These are phyloP conservation scores for Coniochaeta sp. DNA, from an alignment of 2,329 filamentous ascomycete species.

Conservation along the genomic window DNA sequence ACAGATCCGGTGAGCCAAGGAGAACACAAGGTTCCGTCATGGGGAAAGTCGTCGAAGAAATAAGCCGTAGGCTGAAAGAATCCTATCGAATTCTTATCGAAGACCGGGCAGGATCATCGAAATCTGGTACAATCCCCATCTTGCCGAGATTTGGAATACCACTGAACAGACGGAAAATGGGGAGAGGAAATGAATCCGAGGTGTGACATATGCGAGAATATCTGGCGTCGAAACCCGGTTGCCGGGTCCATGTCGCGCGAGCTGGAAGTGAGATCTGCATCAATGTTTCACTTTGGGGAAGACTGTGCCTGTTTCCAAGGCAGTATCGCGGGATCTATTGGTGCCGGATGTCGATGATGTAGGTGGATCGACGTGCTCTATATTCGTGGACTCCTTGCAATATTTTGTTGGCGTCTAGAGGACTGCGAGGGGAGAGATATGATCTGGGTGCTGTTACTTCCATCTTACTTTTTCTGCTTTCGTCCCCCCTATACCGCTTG, in stretches of 20 bases:
- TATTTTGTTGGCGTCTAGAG: not conserved
- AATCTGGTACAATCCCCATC: not conserved
- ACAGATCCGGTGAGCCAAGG: not conserved
- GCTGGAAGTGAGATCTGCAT: not conserved
- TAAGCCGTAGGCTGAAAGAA: not conserved
- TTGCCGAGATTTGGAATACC: not conserved
- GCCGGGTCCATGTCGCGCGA: not conserved
- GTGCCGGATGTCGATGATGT: not conserved
- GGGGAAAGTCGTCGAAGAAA: not conserved
- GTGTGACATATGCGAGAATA: not conserved
- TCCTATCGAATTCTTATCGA: not conserved
- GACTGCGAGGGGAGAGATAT: not conserved
- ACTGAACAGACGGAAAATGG: not conserved
- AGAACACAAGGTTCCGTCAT: not conserved
- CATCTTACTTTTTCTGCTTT: not conserved
- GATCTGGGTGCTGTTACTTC: not conserved
- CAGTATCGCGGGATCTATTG: not conserved
- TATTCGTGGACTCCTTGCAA: not conserved
- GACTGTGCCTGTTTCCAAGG: not conserved
- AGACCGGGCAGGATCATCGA: not conserved
- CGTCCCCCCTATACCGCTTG: not conserved
- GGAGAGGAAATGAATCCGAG: not conserved
- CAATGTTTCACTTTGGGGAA: not conserved
- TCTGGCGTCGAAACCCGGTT: not conserved
- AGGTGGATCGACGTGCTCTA: not conserved